A percentile compares a stretch with the other conserved stretches of the same genome.
phyloP scores from a whole-genome alignment of 305 asterid species.

The Rubia tinctorum region DNA sequence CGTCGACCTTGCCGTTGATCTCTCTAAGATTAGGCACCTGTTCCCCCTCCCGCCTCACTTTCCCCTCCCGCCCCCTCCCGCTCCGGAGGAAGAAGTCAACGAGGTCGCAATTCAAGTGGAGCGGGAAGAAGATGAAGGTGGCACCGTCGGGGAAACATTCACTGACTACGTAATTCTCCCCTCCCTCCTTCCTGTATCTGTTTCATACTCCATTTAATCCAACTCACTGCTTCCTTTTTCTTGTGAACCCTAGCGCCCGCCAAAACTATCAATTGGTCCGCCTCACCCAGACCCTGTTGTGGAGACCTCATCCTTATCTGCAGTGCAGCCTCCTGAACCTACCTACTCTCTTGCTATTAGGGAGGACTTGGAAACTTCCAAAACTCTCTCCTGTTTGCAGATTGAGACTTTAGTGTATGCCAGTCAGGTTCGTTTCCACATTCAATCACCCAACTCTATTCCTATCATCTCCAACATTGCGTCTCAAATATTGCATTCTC shows the following conservation, averaged over 20 bases:
- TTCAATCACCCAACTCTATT: constrained; percentile 20
- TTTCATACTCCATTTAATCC: not conserved
- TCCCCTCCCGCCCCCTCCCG: constrained; percentile 43
- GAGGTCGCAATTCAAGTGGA: constrained; percentile 97
- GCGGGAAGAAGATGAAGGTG: constrained; percentile 98
- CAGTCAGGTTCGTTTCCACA: constrained; percentile 68
- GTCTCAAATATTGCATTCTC: constrained; percentile 22
- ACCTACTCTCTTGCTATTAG: constrained; percentile 70
- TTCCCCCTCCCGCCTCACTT: constrained; percentile 33
- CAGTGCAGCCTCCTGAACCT: constrained; percentile 98
- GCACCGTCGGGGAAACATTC: constrained; percentile 93
- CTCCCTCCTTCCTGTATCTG: constrained; percentile 9
- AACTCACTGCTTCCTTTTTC: no score
- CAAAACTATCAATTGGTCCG: constrained; percentile 82
- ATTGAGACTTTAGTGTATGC: constrained; percentile 97
- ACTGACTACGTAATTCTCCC: constrained; percentile 65
- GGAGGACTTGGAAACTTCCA: constrained; percentile 74
- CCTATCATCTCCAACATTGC: constrained; percentile 9
- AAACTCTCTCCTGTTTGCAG: constrained; percentile 89
- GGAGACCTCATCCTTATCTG: constrained; percentile 95
- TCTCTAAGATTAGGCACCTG: constrained; percentile 54
- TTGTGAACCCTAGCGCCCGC: constrained; percentile 53
- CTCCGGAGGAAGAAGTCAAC: constrained; percentile 72
- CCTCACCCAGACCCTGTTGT: constrained; percentile 98
- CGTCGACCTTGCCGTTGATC: constrained; percentile 67